These are phyloP conservation scores for Fraxinus platypoda DNA, from an alignment of 305 asterid species.

Conservation along the genomic window DNA sequence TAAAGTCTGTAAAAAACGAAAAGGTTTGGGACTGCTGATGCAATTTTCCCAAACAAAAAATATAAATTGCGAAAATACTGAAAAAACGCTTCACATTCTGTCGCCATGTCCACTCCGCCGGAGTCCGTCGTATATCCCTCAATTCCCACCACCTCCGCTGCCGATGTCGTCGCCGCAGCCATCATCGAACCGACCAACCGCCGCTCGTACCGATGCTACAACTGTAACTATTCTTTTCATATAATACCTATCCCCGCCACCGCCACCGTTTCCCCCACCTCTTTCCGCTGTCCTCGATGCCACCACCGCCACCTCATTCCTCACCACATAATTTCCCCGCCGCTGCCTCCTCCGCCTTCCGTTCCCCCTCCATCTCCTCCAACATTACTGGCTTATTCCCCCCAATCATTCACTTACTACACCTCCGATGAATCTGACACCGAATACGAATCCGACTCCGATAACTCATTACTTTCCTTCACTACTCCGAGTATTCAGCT, in stretches of 20 bases:
- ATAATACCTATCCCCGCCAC: conserved; percentile 28
- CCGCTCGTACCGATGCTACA: conserved; percentile 48
- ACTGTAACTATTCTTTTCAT: conserved; percentile 47
- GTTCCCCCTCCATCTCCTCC: conserved; percentile 11
- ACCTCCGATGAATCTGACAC: conserved; percentile 39
- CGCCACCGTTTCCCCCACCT: conserved; percentile 31
- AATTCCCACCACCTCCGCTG: background rate
- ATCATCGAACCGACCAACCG: conserved; percentile 15
- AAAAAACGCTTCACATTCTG: background rate
- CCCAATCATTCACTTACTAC: conserved; percentile 21
- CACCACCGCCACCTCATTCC: conserved; percentile 56
- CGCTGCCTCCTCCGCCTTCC: conserved; percentile 26
- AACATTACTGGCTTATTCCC: conserved; percentile 15
- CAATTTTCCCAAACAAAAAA: background rate
- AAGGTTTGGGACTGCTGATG: no score
- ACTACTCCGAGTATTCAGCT: conserved; percentile 17
- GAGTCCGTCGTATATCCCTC: conserved; percentile 20
- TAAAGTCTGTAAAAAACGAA: no score
- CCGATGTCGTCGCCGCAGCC: conserved; percentile 8
- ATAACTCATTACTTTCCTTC: conserved; percentile 32
- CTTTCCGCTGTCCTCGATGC: conserved; percentile 62
- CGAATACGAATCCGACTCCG: conserved; percentile 39
- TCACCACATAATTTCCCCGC: conserved; percentile 40
- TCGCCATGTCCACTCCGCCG: conserved; percentile 19
- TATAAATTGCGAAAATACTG: conserved; percentile 6